Evolutionary conservation across 768 basidiomycete genomes (phyloP), one percentile per base, ranked within the genome.

Genomic region (Wakefieldia striispora): DNA sequence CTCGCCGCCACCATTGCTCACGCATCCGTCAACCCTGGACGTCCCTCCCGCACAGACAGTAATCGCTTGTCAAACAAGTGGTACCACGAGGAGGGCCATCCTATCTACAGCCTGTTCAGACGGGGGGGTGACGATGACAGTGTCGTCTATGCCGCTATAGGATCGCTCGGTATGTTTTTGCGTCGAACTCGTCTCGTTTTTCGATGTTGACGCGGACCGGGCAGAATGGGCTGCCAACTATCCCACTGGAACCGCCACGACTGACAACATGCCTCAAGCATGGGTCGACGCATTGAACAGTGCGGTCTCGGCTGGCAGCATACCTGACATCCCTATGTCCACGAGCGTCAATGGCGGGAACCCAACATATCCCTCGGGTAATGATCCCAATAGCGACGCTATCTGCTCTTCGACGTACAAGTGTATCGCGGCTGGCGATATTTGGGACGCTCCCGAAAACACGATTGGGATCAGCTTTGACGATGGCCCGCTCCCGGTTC

Each of bases 351-450:
- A 55, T 40, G 61, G 59, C 43, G 54, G 59, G 10, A 67, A 57
- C 40, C 75, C 73, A 1, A 62, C 54, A 3, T 79, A 80, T 53
- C 69, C 73, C 9, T 8, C 58, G 3, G 71, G 70, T 14, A 55
- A 59, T 40, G 68, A 79, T 54, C 75, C 78, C 27, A 60, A 54
- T 38, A 70, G 81, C 55, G 63, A 75, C 8, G 55, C 72, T 7
- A 76, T 95, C 53, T 95, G 92, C 70, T 91, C 91, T 2, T 76
- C 85, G 20, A 87, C 86, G 0, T 84, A 81, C 70, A 79, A 83
- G 60, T 93, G 90, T 65, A 64, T 62, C 44, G 75, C 72, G 36
- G 56, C 74, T 4, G 82, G 77, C 11, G 88, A 91, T 55, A 61
- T 90, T 42, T 86, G 84, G 81, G 81, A 94, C 52, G 88, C 86